Evolutionary conservation across 1,284 basidiomycete genomes (phyloP), one percentile per base, ranked within the genome.

Genomic region (Ganoderma meredithae): DNA sequence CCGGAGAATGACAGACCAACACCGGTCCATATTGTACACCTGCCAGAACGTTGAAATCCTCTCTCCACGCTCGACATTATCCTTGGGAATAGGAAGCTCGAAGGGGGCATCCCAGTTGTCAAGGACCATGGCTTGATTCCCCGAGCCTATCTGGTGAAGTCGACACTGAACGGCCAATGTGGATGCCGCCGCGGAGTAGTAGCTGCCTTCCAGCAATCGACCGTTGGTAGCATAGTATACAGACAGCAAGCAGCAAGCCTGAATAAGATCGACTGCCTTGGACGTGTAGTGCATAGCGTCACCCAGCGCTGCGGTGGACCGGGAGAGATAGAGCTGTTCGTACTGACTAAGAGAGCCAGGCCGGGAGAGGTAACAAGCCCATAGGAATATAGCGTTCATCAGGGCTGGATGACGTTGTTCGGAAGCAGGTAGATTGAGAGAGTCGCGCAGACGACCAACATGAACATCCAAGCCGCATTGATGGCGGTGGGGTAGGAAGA

Each of bases 321-420:
- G 84, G 6, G 80, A 80, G 64, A 93, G 86, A 75, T 91, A 93
- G 65, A 88, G 84, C 19, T 86, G 83, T 79, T 94, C 91, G 74
- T 92, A 88, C 64, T 88, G 86, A 73, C 85, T 86, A 15, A 92
- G 81, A 3, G 87, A 85, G 44, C 87, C 88, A 12, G 90, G 88
- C 31, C 91, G 84, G 19, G 91, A 92, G 56, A 93, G 84, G 76
- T 90, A 92, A 76, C 91, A 93, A 1, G 91, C 90, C 89, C 92
- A 93, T 4, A 94, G 85, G 77, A 88, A 94, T 74, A 94, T 90
- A 67, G 91, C 85, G 75, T 93, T 92, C 84, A 92, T 88, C 13
- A 94, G 83, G 58, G 85, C 88, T 9, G 92, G 89, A 74, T 94
- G 92, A 33, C 86, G 86, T 65, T 90, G 90, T 70, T 92, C 88